Base-by-base conservation (phyloP, 371 early-diverging fungal genomes). In the Saksenaea oblongispora region DNA sequence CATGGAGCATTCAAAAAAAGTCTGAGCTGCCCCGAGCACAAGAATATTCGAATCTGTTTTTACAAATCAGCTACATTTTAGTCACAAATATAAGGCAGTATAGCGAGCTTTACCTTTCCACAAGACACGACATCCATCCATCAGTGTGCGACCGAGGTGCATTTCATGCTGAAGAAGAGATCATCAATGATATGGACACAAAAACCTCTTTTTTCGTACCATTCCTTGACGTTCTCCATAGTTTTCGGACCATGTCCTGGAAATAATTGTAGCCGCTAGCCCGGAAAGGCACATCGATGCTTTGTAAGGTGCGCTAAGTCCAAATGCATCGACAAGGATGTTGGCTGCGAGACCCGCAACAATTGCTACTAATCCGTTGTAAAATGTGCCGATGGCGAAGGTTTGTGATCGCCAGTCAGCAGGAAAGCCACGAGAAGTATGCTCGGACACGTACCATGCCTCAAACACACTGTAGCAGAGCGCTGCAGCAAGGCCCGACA, bases 381-480 rank as follows among this genome's bases (percentile, higher is more conserved):
- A 68, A 61, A 90, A 90, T 10, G 87, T 89, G 37, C 84, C 78
- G 18, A 78, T 77, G 3, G 88, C 84, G 72, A 93, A 93, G 0
- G 89, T 91, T n/a, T 81, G 84, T 10, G 86, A 79, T 22, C 90
- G 80, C 71, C 84, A 76, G 3, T 73, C 71, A 3, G 80, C 66
- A 0, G 83, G 75, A 59, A 89, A 88, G n/a, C 85, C 87, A 54
- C 76, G 73, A 3, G 82, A 73, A 34, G 78, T 75, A 70, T 92
- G 90, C 58, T 91, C 91, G 15, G 84, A 78, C 31, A 91, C 87
- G 78, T 91, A 88, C 93, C 93, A 93, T 9, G 91, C 82, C 70
- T 92, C 93, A 77, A 92, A 92, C 17, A 89, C 90, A 22, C 88
- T 85, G 63, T 87, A 89, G 17, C 90, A 70, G 18, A 92, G 70